Base-by-base conservation (phyloP, 169 alveolate species). In the Plasmodium malariae region DNA sequence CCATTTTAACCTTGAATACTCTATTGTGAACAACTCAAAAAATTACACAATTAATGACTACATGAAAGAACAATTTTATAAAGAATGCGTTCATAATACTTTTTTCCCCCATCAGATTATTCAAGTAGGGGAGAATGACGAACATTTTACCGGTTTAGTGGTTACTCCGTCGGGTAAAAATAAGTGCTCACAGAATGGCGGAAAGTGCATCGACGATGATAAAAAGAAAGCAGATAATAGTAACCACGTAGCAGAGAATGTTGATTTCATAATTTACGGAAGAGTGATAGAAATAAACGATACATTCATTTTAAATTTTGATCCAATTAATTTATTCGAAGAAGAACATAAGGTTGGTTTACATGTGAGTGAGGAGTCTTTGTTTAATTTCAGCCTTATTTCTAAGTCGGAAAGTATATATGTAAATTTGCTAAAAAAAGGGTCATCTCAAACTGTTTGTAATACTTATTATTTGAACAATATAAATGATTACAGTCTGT, bases 231-330 rank as follows among this genome's bases (percentile, higher is more conserved):
- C n/a, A 54, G 4, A 48, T 12, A 30, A 12, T 28, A 48, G 85
- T 7, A 45, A 51, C 6, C 0, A 21, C 28, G 1, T 12, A 14
- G 26, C 43, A 14, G n/a, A 19, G 14, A 3, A 3, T 19, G 54
- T 45, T 32, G 69, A 78, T 1, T 78, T 30, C 54, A n/a, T 63
- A 36, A 78, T 78, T n/a, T 78, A 78, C 55, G 76, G 68, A 11
- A 62, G 51, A 55, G 37, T 49, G n/a, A 78, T 78, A 26, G 78
- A 78, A 30, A 19, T 78, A 37, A 48, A 78, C n/a, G 89, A 78
- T 63, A 63, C 43, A 26, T 78, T 62, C 17, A 45, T 78, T 60
- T 78, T 78, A 54, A 78, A 78, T 30, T 78, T 78, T 62, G 89
- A 78, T 19, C 65, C 59, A 1, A 48, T 43, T 14, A 78, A 78